Base-by-base conservation (phyloP, 495 filamentous ascomycete species). In the Trichoderma gamsii region DNA sequence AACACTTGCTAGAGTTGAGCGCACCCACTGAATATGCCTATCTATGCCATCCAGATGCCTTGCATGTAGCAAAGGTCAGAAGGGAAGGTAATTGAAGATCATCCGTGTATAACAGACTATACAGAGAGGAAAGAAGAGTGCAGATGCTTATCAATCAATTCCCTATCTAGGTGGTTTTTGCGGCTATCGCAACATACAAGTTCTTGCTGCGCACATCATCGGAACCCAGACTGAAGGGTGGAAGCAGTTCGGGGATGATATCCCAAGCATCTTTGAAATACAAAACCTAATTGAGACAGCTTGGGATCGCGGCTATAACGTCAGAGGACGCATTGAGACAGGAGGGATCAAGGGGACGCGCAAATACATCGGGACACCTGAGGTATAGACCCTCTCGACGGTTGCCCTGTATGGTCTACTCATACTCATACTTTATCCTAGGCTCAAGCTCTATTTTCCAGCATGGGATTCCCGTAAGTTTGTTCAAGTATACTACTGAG, bases 121-220 rank as follows among this genome's bases (percentile, higher is more conserved):
- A 13, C 11, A 18, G 6, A 13, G 56, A 12, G 16, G 29, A 25
- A 11, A 61, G 56, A 29, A 29, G 56, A 12, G 56, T 13, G 25
- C 65, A n/a, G 21, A 16, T 23, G 35, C 1, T 38, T 64, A 44
- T 46, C 68, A 41, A 8, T 46, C 12, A 4, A 4, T 0, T 25
- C 32, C 71, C n/a, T 66, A 25, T 12, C 27, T 41, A 81, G 90
- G 93, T 43, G 92, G 92, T 1, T 99, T 98, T 78, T 99, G 95
- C 77, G 95, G 95, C n/a, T 99, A 97, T 73, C 84, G 95, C 12
- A 99, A 97, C 75, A 97, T 97, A 51, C 95, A 99, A 73, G 96
- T 97, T 92, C 74, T 97, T 68, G 79, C 89, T 21, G 93, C 93
- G 3, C 94, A 90, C 74, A 85, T 98, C 43, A 83, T 85, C 64